phyloP scores from a whole-genome alignment of 2,329 filamentous ascomycete species.

The Lachnellula subtilissima region DNA sequence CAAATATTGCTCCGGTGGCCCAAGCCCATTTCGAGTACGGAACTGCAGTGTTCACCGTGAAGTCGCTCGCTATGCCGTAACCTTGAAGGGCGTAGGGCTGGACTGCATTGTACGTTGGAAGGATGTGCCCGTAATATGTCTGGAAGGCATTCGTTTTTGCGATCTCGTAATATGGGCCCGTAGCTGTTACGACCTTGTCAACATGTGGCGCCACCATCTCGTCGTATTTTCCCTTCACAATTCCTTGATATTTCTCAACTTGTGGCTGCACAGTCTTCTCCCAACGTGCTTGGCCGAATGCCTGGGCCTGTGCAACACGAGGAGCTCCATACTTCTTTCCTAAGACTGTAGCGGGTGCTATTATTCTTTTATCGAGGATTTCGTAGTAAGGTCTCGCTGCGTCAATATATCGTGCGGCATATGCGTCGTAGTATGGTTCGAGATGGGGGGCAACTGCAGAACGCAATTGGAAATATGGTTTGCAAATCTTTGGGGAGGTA shows the following conservation, averaged over 20 bases:
- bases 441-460: slow-evolving; percentile 65
- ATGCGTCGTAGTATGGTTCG: slow-evolving; percentile 78
- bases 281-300: slow-evolving; percentile 70
- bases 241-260: slow-evolving; percentile 57
- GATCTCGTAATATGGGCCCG: slow-evolving; percentile 69
- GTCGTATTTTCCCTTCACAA: slow-evolving; percentile 64
- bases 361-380: slow-evolving; percentile 55
- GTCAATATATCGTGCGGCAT: slow-evolving; percentile 79
- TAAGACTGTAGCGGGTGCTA: slow-evolving; percentile 63
- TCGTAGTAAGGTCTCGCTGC: slow-evolving; percentile 71
- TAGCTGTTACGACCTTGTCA: slow-evolving; percentile 49
- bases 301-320: slow-evolving; percentile 60
- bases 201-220: slow-evolving; percentile 70
- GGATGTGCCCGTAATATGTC: slow-evolving; percentile 65
- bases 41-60: slow-evolving; percentile 64
- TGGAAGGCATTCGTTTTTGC: slow-evolving; percentile 58
- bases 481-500: slow-evolving; percentile 72
- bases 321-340: slow-evolving; percentile 72
- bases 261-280: slow-evolving; percentile 72
- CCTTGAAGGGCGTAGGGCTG: slow-evolving; percentile 68
- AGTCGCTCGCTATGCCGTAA: slow-evolving; percentile 61
- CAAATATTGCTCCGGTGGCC: slow-evolving; percentile 63
- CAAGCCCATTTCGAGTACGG: slow-evolving; percentile 69
- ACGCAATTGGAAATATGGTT: slow-evolving; percentile 69
- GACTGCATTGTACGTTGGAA: slow-evolving; percentile 71